Evolutionary conservation across 2,329 filamentous ascomycete species (phyloP).

Genomic region (Claviceps sp.): DNA sequence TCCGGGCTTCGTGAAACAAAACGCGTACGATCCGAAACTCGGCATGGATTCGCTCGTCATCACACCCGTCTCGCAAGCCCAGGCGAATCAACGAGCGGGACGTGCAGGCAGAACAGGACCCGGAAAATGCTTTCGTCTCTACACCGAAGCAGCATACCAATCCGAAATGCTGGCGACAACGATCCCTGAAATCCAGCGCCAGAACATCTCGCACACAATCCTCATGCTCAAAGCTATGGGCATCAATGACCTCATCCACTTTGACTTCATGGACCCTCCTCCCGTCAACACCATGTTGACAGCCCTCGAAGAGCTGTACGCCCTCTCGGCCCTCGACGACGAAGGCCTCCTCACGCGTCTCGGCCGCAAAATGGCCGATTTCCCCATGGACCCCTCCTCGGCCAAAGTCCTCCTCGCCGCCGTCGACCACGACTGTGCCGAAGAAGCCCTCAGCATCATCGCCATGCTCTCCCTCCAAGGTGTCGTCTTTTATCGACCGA

Average conservation of each 20-base stretch:
- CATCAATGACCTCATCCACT: slow-evolving; percentile 92
- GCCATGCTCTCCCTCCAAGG: slow-evolving; percentile 81
- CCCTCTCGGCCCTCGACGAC: slow-evolving; percentile 80
- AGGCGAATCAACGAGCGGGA: slow-evolving; percentile 87
- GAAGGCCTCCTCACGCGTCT: slow-evolving; percentile 86
- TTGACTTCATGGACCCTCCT: slow-evolving; percentile 98
- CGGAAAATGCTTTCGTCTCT: slow-evolving; percentile 89
- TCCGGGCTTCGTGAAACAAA: slow-evolving; percentile 95
- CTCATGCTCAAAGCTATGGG: slow-evolving; percentile 98
- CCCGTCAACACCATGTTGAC: slow-evolving; percentile 97
- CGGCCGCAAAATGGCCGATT: slow-evolving; percentile 95
- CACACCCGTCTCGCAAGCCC: slow-evolving; percentile 90
- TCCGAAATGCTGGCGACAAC: slow-evolving; percentile 94
- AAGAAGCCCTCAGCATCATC: slow-evolving; percentile 89
- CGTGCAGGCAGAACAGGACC: slow-evolving; percentile 89
- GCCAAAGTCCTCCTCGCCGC: slow-evolving; percentile 84
- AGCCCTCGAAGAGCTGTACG: slow-evolving; percentile 88
- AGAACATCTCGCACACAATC: slow-evolving; percentile 86
- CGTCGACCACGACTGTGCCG: slow-evolving; percentile 77
- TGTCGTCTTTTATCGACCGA: slow-evolving; percentile 87
- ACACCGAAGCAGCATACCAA: slow-evolving; percentile 90
- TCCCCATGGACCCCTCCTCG: slow-evolving; percentile 90
- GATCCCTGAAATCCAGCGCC: slow-evolving; percentile 90
- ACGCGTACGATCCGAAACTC: slow-evolving; percentile 89
- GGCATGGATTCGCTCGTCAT: slow-evolving; percentile 96